phyloP scores from a whole-genome alignment of 768 basidiomycete genomes.

The Naganishia antarctica region DNA sequence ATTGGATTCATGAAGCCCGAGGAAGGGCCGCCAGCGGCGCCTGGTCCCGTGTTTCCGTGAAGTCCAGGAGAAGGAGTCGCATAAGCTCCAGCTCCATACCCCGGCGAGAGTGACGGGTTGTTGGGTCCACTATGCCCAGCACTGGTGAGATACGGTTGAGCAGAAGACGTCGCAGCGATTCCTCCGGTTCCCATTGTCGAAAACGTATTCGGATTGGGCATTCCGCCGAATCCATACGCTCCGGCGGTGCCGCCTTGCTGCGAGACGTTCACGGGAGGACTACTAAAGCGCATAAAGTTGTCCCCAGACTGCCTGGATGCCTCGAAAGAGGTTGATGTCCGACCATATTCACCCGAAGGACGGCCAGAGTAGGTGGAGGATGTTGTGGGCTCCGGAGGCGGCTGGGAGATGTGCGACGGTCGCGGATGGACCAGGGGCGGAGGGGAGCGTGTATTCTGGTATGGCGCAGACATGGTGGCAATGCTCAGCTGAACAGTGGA shows the following conservation, averaged over 20 bases:
- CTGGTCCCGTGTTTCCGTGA: conserved; percentile 9
- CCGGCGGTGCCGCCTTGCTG: conserved; percentile 5
- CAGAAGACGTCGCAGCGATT: conserved; percentile 27
- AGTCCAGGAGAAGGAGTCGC: conserved; percentile 19
- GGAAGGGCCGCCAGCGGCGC: conserved; percentile 17
- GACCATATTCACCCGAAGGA: conserved; percentile 34
- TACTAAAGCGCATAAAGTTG: conserved; percentile 26
- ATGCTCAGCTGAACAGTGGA: conserved; percentile 1
- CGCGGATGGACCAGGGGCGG: conserved; percentile 48
- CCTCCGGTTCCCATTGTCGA: conserved; percentile 15
- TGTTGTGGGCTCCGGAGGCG: conserved; percentile 46
- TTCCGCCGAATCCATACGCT: conserved; percentile 21
- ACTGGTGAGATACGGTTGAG: conserved; percentile 24
- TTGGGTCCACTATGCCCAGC: background rate
- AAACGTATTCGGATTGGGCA: conserved; percentile 20
- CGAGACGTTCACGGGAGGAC: conserved; percentile 37
- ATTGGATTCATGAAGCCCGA: background rate
- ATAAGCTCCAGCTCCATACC: conserved; percentile 12
- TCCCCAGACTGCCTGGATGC: conserved; percentile 16
- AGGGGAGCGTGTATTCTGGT: conserved; percentile 45
- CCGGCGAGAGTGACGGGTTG: background rate
- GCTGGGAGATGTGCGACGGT: conserved; percentile 48
- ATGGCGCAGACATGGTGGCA: conserved; percentile 36
- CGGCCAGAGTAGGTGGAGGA: conserved; percentile 46
- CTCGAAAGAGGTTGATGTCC: conserved; percentile 19